Base-by-base conservation (phyloP, 129 eudicot genomes). In the Artemisia annua region DNA sequence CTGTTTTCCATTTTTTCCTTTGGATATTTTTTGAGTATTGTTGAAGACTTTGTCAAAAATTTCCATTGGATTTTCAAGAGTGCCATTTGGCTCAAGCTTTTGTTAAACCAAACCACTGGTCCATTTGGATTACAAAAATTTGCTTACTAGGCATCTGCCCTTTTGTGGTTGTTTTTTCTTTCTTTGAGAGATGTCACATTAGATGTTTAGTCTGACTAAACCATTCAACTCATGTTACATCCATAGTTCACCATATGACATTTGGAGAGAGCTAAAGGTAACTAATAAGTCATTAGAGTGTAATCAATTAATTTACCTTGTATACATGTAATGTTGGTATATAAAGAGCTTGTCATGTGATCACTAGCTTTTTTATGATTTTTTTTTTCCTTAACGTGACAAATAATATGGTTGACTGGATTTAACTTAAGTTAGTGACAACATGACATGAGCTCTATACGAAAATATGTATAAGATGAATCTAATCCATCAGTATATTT, bases 81-180 rank as follows among this genome's bases (percentile, higher is more conserved):
- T 75, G 76, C 76, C 81, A 77, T 77, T 70, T 77, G 81, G 81
- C 76, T 72, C 32, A 72, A 72, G 30, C 67, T 46, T 50, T 14
- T 49, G 26, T 51, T 69, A 26, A 67, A 67, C 39, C 26, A 54
- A 53, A 56, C 65, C 66, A 54, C 24, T 44, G 22, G 48, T 43
- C 43, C 43, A 35, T 35, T 35, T 44, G 19, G 17, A 48, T 53
- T 52, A 26, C 16, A 1, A 55, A 55, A 11, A 13, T 26, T 62
- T 74, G 67, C 16, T 66, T 7, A 57, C 44, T 65, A 32, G 50
- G 62, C 59, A 50, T 73, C 20, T 73, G 57, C 30, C 69, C 35
- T 66, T 67, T 58, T 67, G 69, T 76, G 53, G 43, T 76, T 68
- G 57, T 26, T 76, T 68, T 68, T 76, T 48, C 69, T 76, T 48